Evolutionary conservation across 352 stramenopile species (phyloP).

Genomic region (Globisporangium recalcitrans): DNA sequence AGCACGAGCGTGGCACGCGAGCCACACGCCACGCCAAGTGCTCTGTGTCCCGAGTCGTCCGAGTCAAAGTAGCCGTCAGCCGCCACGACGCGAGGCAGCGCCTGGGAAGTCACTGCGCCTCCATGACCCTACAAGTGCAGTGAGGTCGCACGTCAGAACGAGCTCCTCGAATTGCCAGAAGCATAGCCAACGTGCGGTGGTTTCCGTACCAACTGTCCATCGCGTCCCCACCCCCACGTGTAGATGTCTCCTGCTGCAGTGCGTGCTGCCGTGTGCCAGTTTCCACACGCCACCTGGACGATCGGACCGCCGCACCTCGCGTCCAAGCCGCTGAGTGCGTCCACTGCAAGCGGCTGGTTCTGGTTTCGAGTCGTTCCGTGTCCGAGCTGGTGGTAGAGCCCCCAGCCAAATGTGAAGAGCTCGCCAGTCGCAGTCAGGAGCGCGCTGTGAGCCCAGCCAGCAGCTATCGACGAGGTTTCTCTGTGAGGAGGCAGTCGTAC

Average conservation of each 20-base stretch:
- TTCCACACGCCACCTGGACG: constrained; percentile 53
- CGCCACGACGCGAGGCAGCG: constrained; percentile 45
- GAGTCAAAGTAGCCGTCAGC: constrained; percentile 20
- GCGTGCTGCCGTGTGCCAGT: constrained; percentile 65
- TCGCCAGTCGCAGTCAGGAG: constrained; percentile 29
- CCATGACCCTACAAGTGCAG: constrained; percentile 14
- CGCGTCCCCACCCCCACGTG: constrained; percentile 70
- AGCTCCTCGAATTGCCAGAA: too few relatives aligned
- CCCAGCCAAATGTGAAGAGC: constrained; percentile 71
- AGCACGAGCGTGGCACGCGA: constrained; percentile 45
- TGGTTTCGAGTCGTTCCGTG: constrained; percentile 43
- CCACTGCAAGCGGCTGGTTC: constrained; percentile 22
- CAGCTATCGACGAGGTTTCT: constrained; percentile 23
- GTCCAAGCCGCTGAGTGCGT: constrained; percentile 49
- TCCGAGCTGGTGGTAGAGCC: constrained; percentile 74
- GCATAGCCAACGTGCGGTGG: too few relatives aligned
- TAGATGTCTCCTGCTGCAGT: constrained; percentile 65
- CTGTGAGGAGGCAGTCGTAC: constrained; percentile 2
- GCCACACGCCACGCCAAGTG: constrained; percentile 40
- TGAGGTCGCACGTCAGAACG: background rate
- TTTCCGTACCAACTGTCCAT: constrained; percentile 71
- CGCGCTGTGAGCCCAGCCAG: constrained; percentile 52
- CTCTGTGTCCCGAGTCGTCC: constrained; percentile 24
- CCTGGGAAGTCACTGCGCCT: constrained; percentile 20
- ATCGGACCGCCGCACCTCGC: constrained; percentile 24